Evolutionary conservation across 1,284 basidiomycete genomes (phyloP), one percentile per base, ranked within the genome.

Genomic region (Sphagnurus paluster): DNA sequence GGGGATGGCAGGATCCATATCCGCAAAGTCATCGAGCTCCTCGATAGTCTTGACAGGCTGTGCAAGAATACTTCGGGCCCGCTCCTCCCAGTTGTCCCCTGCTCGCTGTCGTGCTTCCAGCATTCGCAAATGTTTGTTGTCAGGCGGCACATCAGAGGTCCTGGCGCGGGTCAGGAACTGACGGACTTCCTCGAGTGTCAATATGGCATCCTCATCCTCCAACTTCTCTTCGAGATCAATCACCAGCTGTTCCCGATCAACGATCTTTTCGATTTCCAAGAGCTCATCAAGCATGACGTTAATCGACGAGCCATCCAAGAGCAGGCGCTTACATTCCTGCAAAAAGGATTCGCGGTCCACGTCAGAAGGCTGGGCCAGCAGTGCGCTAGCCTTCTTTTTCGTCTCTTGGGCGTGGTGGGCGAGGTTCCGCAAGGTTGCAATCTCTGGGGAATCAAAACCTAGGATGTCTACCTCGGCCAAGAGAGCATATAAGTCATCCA

Each of bases 391-490:
- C 58, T 76, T 77, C 44, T 63, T 56, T 56, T 76, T 80, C 42
- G 80, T 80, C 28, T 82, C 79, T 56, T 90, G 81, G 6, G 89
- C 82, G 53, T 84, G 79, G 41, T 78, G 67, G 3, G 78, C 81
- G 32, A 91, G 69, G 20, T 59, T 66, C 38, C 71, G 74, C 24
- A 93, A 74, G 10, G 70, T 62, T 10, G 62, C 68, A 30, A 91
- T 86, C 66, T 93, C 91, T 5, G 79, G 77, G 45, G 80, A 78
- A 52, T 93, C 90, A 57, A 93, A 93, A 1, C 90, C 90, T 16
- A 93, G 77, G 13, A 65, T 71, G 36, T 86, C 79, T 2, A 88
- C 87, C 57, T 92, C 85, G 5, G 64, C 61, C n/a, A 93, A 66
- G 19, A 92, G 70, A 8, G 71, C 68, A 54, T 84, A 81, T 13